Evolutionary conservation across 2,329 filamentous ascomycete genomes (phyloP), one percentile per base, ranked within the genome.

Genomic region (Daldinia sp.): DNA sequence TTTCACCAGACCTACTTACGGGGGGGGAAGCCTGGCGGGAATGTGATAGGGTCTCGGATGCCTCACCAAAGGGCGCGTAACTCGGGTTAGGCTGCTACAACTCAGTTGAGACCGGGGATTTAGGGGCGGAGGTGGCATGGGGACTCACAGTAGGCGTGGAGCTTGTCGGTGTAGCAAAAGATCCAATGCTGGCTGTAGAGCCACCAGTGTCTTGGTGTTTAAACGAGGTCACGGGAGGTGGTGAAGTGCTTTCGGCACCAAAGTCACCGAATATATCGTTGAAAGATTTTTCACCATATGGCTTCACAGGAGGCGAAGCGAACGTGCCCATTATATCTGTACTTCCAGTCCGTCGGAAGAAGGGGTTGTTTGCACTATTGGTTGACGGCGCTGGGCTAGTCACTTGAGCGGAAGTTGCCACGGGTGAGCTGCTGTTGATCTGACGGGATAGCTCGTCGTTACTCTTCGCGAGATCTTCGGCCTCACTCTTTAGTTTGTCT

Each of bases 341-440:
- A 76, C 87, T 89, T 59, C 82, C 84, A 47, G 87, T 86, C 45
- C 87, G 82, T 73, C 93, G 89, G 81, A 97, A 97, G 82, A 99
- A 99, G 0, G 95, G 95, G 75, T 99, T 99, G 72, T 93, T 97
- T 70, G 85, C 92, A 75, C 90, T 94, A 43, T 88, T 82, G 2
- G 83, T 84, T 35, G 88, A 90, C 54, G 82, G 82, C 58, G 87
- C 84, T 39, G 93, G 92, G 76, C 92, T 96, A 58, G 83, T 85
- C 52, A 92, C 82, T 61, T 85, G 77, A 61, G 81, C 74, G 62
- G 81, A 76, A 3, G 74, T 67, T 35, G 73, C 73, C 10, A 81
- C 78, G 10, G 81, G 81, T n/a, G 85, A 84, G 68, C 78, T 80
- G 41, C 82, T 78, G 64, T 82, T 82, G 61, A 77, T 80, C 75